These are phyloP conservation scores for Pyrenophora graminea DNA, from an alignment of 2,329 filamentous ascomycete genomes.

Conservation along the genomic window DNA sequence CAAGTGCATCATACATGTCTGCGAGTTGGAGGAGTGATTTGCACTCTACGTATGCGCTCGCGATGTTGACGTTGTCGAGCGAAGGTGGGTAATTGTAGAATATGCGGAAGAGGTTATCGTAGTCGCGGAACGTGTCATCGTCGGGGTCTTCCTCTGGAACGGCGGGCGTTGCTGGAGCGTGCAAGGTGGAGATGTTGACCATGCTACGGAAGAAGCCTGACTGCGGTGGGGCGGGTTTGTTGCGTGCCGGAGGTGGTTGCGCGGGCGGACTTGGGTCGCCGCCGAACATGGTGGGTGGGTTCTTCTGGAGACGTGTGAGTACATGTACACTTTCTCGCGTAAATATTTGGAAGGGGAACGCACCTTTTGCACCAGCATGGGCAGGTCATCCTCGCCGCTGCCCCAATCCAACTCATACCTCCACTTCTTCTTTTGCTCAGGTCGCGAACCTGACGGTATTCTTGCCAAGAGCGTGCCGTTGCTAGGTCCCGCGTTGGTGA, in stretches of 20 bases:
- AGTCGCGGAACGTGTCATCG: slow-evolving; percentile 82
- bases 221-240: slow-evolving; percentile 66
- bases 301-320: slow-evolving; percentile 24
- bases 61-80: slow-evolving; percentile 85
- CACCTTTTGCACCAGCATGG: slow-evolving; percentile 85
- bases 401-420: slow-evolving; percentile 85
- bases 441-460: slow-evolving; percentile 46
- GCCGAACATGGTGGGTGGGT: slow-evolving; percentile 61
- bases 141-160: slow-evolving; percentile 60
- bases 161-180: slow-evolving; percentile 39
- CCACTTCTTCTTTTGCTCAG: slow-evolving; percentile 67
- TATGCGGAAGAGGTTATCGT: slow-evolving; percentile 92
- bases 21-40: slow-evolving; percentile 85
- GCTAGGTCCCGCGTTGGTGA: slow-evolving; percentile 25
- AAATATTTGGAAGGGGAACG: slow-evolving; percentile 6
- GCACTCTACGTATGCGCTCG: slow-evolving; percentile 90
- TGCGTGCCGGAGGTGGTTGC: slow-evolving; percentile 60
- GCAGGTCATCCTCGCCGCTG: slow-evolving; percentile 70
- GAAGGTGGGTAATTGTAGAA: slow-evolving; percentile 91
- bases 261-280: slow-evolving; percentile 47
- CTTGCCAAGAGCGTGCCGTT: slow-evolving; percentile 44
- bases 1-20: slow-evolving; percentile 92
- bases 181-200: slow-evolving; percentile 71
- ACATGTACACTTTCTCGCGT: neutral
- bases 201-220: slow-evolving; percentile 84